Evolutionary conservation across 441 rosid genomes (phyloP), one percentile per base, ranked within the genome.

Genomic region (Hypseocharis bilobata): DNA sequence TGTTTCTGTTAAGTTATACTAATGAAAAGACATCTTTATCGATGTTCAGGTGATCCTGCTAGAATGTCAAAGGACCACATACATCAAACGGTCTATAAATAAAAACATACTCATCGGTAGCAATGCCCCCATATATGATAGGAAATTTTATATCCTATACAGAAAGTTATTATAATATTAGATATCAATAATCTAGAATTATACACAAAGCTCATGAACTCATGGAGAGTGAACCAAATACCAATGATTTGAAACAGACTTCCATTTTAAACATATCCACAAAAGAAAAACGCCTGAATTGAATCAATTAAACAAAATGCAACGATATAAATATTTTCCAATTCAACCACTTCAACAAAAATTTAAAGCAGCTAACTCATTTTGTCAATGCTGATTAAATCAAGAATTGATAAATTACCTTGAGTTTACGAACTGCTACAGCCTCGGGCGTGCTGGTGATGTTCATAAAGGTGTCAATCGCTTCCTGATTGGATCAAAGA

Each of bases 401-500:
- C 29, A 22, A 4, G 64, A 72, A 45, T 38, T 38, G 7, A 40
- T 7, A 28, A 66, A 62, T 65, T 27, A 92, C 98, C 92, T 82
- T 84, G 36, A 93, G 85, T 71, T 77, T 87, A 55, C 74, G 88
- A 20, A 74, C 29, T 72, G 99, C 99, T 65, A 80, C 77, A 61
- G 84, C 64, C 55, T 83, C 86, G 1, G 91, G 28, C 68, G 72
- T 84, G 59, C 99, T 89, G 16, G 96, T 84, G 84, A 90, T 88
- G 84, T 82, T 83, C 42, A 80, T 81, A 74, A 90, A 93, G 36
- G 93, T 93, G 30, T 81, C 84, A 78, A 93, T 81, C 75, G 94
- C 84, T 76, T 91, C 93, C 60, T 88, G 92, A 78, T 84, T 76
- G 28, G 88, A 79, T 34, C 80, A n/a, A n/a, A n/a, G n/a, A n/a